Evolutionary conservation across 2,329 filamentous ascomycete species (phyloP).

Genomic region (Colletotrichum viniferum): DNA sequence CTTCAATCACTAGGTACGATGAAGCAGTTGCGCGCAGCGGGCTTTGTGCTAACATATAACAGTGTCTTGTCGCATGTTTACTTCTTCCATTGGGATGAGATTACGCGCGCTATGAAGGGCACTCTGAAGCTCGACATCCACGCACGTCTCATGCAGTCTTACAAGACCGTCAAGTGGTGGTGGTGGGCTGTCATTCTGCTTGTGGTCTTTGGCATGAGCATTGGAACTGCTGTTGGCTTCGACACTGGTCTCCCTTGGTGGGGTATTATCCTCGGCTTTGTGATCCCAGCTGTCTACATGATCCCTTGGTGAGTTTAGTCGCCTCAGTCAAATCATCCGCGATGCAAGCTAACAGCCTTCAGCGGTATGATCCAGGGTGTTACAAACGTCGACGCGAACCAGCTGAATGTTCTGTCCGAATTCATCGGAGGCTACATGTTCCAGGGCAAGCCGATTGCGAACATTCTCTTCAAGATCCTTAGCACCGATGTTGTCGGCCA

Average conservation of each 20-base stretch:
- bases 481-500: slow-evolving; percentile 36
- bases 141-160: slow-evolving; percentile 60
- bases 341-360: background rate
- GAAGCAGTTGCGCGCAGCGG: too few species aligned
- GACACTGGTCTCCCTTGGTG: slow-evolving; percentile 65
- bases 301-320: slow-evolving; percentile 50
- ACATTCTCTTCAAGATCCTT: slow-evolving; percentile 38
- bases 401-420: slow-evolving; percentile 22
- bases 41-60: slow-evolving; percentile 41
- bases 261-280: slow-evolving; percentile 45
- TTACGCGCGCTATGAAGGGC: slow-evolving; percentile 32
- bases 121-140: slow-evolving; percentile 32
- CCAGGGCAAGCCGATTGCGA: slow-evolving; percentile 37
- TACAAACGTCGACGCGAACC: slow-evolving; percentile 51
- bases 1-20: slow-evolving; percentile 58
- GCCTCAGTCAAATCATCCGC: background rate
- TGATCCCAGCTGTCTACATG: slow-evolving; percentile 38
- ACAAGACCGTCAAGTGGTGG: slow-evolving; percentile 62
- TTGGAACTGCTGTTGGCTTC: slow-evolving; percentile 48
- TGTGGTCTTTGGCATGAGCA: slow-evolving; percentile 36
- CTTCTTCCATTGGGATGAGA: slow-evolving; percentile 44
- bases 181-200: slow-evolving; percentile 60
- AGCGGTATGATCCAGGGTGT: slow-evolving; percentile 46
- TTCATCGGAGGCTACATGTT: slow-evolving; percentile 54
- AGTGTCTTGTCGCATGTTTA: slow-evolving; percentile 41